A percentile compares a stretch with the other conserved stretches of the same genome.
Conservation (phyloP, 306 rosid genomes). For the Vachellia collinsii region DNA sequence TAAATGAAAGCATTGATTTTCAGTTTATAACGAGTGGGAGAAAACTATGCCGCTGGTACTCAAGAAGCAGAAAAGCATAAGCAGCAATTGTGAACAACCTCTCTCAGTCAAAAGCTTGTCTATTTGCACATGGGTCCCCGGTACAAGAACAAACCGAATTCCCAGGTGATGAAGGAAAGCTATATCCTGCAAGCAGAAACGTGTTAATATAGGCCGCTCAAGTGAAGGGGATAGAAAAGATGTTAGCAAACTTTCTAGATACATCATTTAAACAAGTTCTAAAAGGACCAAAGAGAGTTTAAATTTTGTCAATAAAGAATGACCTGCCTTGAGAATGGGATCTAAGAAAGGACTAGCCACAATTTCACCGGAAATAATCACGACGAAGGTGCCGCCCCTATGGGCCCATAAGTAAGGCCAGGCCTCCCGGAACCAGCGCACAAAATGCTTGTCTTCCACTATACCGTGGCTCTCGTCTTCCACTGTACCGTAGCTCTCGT, state of each 20-base stretch:
- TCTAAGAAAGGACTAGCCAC: constrained; percentile 68
- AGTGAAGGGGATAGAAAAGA: background rate
- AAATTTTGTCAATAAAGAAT: background rate
- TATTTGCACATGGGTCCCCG: constrained; percentile 87
- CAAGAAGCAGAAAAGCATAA: background rate
- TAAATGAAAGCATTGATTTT: background rate
- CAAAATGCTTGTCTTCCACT: constrained; percentile 87
- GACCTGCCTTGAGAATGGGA: constrained; percentile 81
- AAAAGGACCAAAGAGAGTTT: constrained; percentile 11
- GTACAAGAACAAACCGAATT: constrained; percentile 87
- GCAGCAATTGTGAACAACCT: constrained; percentile 53
- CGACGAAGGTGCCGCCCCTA: constrained; percentile 82
- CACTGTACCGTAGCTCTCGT: constrained; percentile 49
- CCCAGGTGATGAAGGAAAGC: constrained; percentile 97
- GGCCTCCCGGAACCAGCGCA: constrained; percentile 89
- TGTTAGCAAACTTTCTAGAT: background rate
- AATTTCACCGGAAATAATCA: constrained; percentile 84
- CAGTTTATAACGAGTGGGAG: too few species aligned
- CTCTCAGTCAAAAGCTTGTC: constrained; percentile 81
- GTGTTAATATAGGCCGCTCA: background rate
- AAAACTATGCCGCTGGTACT: too few species aligned
- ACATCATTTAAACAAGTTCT: constrained; percentile 1
- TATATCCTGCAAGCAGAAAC: constrained; percentile 72
- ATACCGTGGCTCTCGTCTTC: too few species aligned
- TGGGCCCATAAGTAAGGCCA: constrained; percentile 95